Evolutionary conservation across 768 basidiomycete species (phyloP).

Genomic region (Mycena amicta): DNA sequence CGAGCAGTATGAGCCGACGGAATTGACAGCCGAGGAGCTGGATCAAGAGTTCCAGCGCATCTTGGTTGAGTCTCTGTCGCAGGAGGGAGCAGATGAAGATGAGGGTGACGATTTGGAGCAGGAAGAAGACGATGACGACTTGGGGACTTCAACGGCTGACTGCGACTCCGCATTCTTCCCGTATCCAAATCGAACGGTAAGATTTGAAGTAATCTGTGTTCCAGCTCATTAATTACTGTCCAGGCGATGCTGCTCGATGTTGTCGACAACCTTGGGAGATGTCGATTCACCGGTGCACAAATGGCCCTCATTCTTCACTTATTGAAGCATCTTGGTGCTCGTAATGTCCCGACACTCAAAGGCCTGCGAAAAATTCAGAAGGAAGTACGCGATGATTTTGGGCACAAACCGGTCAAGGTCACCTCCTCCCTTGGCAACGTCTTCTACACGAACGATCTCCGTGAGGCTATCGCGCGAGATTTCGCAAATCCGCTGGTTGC

Average conservation of each 20-base stretch:
- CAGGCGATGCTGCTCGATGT: conserved; percentile 28
- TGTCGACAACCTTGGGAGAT: conserved; percentile 34
- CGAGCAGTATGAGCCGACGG: neutral
- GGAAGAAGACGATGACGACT: neutral
- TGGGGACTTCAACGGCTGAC: neutral
- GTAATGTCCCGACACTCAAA: conserved; percentile 31
- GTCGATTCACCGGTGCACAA: conserved; percentile 31
- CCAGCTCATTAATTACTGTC: neutral
- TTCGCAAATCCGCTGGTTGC: conserved; percentile 33
- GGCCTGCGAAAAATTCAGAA: conserved; percentile 27
- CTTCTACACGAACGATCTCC: conserved; percentile 9
- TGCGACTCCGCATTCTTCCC: neutral
- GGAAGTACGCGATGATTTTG: conserved; percentile 14
- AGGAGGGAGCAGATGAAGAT: neutral
- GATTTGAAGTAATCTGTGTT: neutral
- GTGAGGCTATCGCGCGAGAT: conserved; percentile 27
- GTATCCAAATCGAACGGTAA: neutral
- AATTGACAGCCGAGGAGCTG: neutral
- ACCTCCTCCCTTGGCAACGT: conserved; percentile 8
- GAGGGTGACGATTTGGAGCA: neutral
- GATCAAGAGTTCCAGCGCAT: neutral
- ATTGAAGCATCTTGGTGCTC: conserved; percentile 28
- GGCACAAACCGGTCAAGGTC: conserved; percentile 11
- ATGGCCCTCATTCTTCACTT: conserved; percentile 37
- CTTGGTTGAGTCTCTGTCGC: neutral